A percentile compares a stretch with the other conserved stretches of the same genome.
Conservation (phyloP, 1,284 basidiomycete species). For the Termitomyces sp. region DNA sequence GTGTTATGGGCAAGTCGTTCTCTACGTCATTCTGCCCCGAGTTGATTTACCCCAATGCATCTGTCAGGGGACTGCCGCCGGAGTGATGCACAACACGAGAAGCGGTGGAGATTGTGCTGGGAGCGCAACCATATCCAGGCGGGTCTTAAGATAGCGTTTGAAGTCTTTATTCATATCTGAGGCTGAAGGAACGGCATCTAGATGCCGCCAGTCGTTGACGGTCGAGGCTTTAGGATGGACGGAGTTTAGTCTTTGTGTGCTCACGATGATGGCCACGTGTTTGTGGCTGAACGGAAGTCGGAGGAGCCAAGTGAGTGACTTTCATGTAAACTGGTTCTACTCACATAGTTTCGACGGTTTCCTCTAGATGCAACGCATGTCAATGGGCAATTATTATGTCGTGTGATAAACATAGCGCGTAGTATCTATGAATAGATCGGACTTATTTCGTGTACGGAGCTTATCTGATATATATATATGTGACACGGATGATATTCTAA, state of each 20-base stretch:
- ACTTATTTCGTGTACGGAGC: neutral
- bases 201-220: constrained; percentile 65
- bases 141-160: constrained; percentile 14
- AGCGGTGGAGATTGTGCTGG: constrained; percentile 53
- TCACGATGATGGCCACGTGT: constrained; percentile 54
- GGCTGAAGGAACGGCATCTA: constrained; percentile 23
- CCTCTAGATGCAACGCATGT: neutral
- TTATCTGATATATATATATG: constrained; percentile 10
- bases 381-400: constrained; percentile 4
- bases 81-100: constrained; percentile 58
- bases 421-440: neutral
- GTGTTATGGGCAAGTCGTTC: constrained; percentile 54
- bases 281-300: constrained; percentile 52
- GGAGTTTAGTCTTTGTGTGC: constrained; percentile 61
- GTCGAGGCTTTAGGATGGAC: constrained; percentile 72
- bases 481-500: neutral
- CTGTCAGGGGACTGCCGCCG: constrained; percentile 56
- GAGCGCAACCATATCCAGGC: constrained; percentile 48
- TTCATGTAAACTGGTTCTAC: neutral
- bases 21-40: neutral
- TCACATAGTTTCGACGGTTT: neutral
- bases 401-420: constrained; percentile 3
- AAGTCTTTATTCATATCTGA: neutral
- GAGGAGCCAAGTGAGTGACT: constrained; percentile 37
- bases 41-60: neutral